Base-by-base conservation (phyloP, 2,329 filamentous ascomycete species). In the Helicocarpus griseus region DNA sequence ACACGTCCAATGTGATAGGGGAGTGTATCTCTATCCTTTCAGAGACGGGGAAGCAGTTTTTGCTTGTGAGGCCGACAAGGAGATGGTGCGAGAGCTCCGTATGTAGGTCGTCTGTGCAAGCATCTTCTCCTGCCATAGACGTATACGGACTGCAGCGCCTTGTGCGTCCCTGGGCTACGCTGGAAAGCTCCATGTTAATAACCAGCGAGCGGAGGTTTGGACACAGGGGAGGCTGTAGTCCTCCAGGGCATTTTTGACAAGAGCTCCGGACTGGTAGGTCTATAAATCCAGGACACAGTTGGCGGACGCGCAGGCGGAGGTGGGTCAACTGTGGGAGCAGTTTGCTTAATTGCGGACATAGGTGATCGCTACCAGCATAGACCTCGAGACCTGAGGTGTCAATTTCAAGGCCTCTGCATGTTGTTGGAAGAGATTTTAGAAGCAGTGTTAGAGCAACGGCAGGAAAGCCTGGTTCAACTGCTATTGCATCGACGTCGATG, bases 321-420 rank as follows among this genome's bases (percentile, higher is more conserved):
- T 55, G 49, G 7, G 31, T 40, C 6, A 55, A 38, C 19, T 26
- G 17, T n/a, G 41, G 36, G 28, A 54, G 33, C n/a, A 47, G 19
- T n/a, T n/a, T 50, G 35, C 36, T 46, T 6, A 55, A 48, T 22
- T 49, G 33, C 1, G 43, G 28, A 38, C 54, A 58, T 22, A 54
- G 11, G 51, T 58, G 56, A 13, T 39, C 43, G 8, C 47, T 28
- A 7, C 45, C 24, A 17, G 21, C 5, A 39, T 52, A 53, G 24
- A 33, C 11, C 17, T 58, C 54, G 22, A 49, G 47, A 2, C 54
- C 54, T 9, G 39, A 48, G 39, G 54, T 57, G 39, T 56, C 56
- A 26, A 56, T 48, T 46, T 57, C 54, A 19, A 57, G 17, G 35
- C 43, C 35, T 17, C 9, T 33, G 48, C 52, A 53, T 11, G 47